Base-by-base conservation (phyloP, 331 rosid species). In the Acacia concinna region DNA sequence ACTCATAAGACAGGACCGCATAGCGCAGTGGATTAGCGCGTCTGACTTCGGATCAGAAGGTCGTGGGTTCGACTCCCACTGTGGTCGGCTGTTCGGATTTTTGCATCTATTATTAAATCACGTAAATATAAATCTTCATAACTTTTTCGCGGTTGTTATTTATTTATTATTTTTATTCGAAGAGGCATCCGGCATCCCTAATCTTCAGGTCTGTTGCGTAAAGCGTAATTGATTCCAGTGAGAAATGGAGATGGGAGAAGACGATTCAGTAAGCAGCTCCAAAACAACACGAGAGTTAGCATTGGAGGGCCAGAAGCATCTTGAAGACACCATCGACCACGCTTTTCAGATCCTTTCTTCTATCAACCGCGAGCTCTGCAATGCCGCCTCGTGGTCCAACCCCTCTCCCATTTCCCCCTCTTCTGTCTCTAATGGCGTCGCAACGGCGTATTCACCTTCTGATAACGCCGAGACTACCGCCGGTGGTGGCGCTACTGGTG, bases 21-120 rank as follows among this genome's bases (percentile, higher is more conserved):
- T 92, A 94, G 93, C 97, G 97, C 96, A 91, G 97, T 93, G 99
- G 98, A 95, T 95, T 93, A 90, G 97, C 97, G 97, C 94, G 98
- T 93, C 97, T 96, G 97, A 93, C 99, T 95, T 91, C 96, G 97
- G 96, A 93, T 95, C 97, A 90, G 93, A 95, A 95, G 98, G 98
- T 95, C 98, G 97, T 90, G 98, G 97, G 97, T 96, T 91, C 93
- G 93, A 93, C 99, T 93, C 97, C 98, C 98, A 90, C 93, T 91
- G 97, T 95, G 97, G 96, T 95, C 90, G 92, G 3, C 96, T 95
- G 97, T 94, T 95, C 90, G 92, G 3, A 0, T 21, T 67, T 62
- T 1, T 8, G 11, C 1, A 0, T 11, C 8, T 76, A 25, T 27
- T 2, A 1, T 47, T 17, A 17, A 47, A 17, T 47, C n/a, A 15